These are phyloP conservation scores for Uronychia binucleata DNA, from an alignment of 73 alveolate genomes.

Conservation along the genomic window DNA sequence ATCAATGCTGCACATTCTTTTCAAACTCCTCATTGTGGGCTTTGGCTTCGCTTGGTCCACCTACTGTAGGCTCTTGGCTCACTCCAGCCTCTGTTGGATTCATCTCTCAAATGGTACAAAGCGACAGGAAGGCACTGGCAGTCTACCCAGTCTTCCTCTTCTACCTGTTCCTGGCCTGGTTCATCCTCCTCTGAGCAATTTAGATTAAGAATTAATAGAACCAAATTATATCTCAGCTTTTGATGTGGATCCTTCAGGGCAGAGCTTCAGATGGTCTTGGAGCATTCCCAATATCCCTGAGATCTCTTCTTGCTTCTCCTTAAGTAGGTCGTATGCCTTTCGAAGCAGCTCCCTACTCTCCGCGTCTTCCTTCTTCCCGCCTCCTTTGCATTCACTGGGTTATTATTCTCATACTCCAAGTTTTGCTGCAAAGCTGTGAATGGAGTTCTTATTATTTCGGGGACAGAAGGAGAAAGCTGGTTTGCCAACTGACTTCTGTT, in stretches of 20 bases:
- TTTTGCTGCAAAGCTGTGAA: too few relatives aligned
- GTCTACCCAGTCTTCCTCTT: conserved; percentile 96
- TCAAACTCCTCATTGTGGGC: conserved; percentile 60
- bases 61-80: conserved; percentile 37
- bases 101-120: conserved; percentile 86
- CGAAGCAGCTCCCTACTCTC: background rate
- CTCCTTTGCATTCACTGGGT: too few relatives aligned
- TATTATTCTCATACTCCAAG: too few relatives aligned
- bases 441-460: too few relatives aligned
- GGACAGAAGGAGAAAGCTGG: too few relatives aligned
- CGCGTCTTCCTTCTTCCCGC: background rate
- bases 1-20: conserved; percentile 28
- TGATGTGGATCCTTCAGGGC: background rate
- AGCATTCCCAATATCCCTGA: background rate
- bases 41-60: conserved; percentile 82
- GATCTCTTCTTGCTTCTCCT: background rate
- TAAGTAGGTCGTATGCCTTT: background rate
- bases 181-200: conserved; percentile 45
- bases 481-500: too few relatives aligned
- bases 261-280: background rate
- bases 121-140: conserved; percentile 87
- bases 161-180: conserved; percentile 96
- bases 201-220: too few relatives aligned
- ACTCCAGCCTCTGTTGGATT: conserved; percentile 88
- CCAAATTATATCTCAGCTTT: too few relatives aligned